Conservation (phyloP, 768 basidiomycete genomes). For the Mycena floridula region DNA sequence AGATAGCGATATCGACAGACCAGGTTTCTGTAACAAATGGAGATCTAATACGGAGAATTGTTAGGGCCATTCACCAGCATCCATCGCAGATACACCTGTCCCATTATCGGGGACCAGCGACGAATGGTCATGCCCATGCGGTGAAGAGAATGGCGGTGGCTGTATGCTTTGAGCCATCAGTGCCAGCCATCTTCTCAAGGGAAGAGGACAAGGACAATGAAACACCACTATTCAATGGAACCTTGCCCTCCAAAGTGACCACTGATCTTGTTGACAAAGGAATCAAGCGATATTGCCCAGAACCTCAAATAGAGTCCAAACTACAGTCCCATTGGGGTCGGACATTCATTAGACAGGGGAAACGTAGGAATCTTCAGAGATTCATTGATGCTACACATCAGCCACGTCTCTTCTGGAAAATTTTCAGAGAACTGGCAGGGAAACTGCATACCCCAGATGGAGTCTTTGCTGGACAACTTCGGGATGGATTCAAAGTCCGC, state of each 20-base stretch:
- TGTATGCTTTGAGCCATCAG: background rate
- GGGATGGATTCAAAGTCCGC: background rate
- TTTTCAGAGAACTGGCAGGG: background rate
- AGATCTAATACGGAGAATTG: background rate
- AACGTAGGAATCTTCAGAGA: background rate
- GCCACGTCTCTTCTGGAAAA: background rate
- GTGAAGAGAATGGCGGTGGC: background rate
- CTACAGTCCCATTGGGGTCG: background rate
- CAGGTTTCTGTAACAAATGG: background rate
- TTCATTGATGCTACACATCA: background rate
- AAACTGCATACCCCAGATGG: background rate
- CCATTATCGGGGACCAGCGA: background rate
- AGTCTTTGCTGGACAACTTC: background rate
- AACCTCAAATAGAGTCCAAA: background rate
- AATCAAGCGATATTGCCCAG: background rate
- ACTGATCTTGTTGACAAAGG: background rate
- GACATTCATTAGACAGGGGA: background rate
- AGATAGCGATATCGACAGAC: background rate
- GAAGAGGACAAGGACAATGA: background rate
- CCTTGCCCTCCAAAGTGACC: background rate
- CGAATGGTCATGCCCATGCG: background rate
- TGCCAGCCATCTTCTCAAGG: background rate
- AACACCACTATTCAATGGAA: background rate
- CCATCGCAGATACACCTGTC: background rate
- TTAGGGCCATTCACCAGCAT: background rate